phyloP scores from a whole-genome alignment of 2,329 filamentous ascomycete genomes.

The Cryphonectria radicalis region DNA sequence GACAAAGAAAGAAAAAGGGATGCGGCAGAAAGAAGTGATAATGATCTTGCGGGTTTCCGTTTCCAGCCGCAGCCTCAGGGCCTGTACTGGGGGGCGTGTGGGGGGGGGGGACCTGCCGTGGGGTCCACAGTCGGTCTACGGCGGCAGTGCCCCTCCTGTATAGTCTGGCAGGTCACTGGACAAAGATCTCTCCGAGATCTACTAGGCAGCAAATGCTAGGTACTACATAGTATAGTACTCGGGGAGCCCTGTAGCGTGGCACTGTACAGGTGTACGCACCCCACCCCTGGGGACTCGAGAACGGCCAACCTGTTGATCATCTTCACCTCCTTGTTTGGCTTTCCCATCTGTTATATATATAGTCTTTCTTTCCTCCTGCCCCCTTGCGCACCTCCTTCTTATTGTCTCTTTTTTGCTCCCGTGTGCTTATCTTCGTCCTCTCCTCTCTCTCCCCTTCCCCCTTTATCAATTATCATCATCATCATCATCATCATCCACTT shows the following conservation, averaged over 20 bases:
- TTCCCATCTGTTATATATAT: neutral
- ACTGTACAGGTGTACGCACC: neutral
- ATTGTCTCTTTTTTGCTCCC: neutral
- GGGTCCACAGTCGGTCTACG: constrained; percentile 16
- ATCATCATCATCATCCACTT: neutral
- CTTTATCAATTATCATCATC: neutral
- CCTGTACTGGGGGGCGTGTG: neutral
- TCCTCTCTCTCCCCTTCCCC: neutral
- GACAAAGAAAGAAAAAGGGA: too few species aligned
- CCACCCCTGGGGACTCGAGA: neutral
- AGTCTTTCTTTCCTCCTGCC: neutral
- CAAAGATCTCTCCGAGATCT: constrained; percentile 4
- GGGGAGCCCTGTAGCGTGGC: neutral
- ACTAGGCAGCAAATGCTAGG: neutral
- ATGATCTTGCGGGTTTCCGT: neutral
- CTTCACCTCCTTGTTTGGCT: constrained; percentile 2
- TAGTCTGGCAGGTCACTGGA: neutral
- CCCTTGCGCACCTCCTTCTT: neutral
- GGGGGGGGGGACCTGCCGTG: too few species aligned
- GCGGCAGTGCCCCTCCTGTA: constrained; percentile 21
- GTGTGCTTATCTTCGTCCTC: neutral
- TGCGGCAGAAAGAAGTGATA: neutral
- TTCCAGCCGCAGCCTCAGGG: neutral
- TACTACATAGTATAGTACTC: neutral
- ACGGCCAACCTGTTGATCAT: neutral